phyloP scores from a whole-genome alignment of 179 eudicot species.

The Amaranthus tricolor region DNA sequence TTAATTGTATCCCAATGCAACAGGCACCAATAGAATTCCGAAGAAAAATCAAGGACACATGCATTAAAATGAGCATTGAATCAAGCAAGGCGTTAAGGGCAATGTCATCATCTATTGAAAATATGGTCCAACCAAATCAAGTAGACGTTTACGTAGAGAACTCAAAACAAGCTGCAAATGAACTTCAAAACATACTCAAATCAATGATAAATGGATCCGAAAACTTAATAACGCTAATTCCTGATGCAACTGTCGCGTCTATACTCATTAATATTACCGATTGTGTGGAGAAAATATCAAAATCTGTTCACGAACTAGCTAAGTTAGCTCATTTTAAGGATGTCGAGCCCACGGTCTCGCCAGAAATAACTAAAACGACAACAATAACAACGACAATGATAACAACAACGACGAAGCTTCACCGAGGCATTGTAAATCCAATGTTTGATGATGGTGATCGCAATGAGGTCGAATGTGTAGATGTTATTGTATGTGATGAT shows the following conservation, averaged over 20 bases:
- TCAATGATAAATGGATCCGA: slow-evolving; percentile 8
- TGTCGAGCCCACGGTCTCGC: slow-evolving; percentile 17
- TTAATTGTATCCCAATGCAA: too few species aligned
- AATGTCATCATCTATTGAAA: slow-evolving; percentile 44
- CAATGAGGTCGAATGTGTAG: slow-evolving; percentile 19
- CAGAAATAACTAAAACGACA: slow-evolving; percentile 14
- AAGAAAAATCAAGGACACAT: slow-evolving; percentile 41
- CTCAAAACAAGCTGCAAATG: slow-evolving; percentile 35
- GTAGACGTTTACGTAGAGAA: slow-evolving; percentile 30
- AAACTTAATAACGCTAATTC: slow-evolving; percentile 36
- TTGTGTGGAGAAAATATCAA: slow-evolving; percentile 38
- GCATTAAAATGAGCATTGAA: slow-evolving; percentile 49
- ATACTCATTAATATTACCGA: slow-evolving; percentile 39
- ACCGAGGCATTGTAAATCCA: slow-evolving; percentile 46
- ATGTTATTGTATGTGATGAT: slow-evolving; percentile 22
- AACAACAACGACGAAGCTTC: slow-evolving; percentile 18
- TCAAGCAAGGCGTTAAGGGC: slow-evolving; percentile 48
- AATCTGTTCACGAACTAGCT: slow-evolving; percentile 42
- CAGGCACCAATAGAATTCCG: slow-evolving; percentile 42
- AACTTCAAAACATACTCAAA: slow-evolving; percentile 38
- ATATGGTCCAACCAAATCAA: slow-evolving; percentile 36
- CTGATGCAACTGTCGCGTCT: slow-evolving; percentile 40
- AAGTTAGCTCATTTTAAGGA: slow-evolving; percentile 38
- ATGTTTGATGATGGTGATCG: slow-evolving; percentile 23
- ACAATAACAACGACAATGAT: not conserved